These are phyloP conservation scores for Neurospora sp. DNA, from an alignment of 495 filamentous ascomycete genomes.

Conservation along the genomic window DNA sequence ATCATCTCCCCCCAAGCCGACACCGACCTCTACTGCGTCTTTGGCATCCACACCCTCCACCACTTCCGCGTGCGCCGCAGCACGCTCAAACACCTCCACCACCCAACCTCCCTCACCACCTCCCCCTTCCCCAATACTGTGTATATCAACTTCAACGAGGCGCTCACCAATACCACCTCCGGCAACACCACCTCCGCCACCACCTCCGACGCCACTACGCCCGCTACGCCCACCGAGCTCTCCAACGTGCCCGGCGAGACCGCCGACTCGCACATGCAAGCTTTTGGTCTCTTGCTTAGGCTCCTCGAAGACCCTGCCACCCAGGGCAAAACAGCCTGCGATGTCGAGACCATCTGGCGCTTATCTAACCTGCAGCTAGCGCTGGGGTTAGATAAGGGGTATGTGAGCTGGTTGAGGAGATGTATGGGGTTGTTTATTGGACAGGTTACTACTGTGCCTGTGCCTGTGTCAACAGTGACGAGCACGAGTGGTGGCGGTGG, in stretches of 20 bases:
- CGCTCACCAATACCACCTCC: not conserved
- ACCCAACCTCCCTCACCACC: not conserved
- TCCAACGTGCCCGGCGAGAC: not conserved
- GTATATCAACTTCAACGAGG: not conserved
- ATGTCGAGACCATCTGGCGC: conserved; percentile 3
- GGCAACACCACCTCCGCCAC: too few species aligned
- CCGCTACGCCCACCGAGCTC: not conserved
- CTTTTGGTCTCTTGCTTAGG: not conserved
- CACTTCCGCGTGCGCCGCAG: not conserved
- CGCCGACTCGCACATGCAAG: not conserved
- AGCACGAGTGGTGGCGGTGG: not conserved
- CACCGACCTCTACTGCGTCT: not conserved
- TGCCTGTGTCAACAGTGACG: not conserved
- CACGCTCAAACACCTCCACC: not conserved
- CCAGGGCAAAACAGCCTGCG: not conserved
- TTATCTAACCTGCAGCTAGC: not conserved
- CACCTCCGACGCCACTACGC: too few species aligned
- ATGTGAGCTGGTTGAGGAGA: not conserved
- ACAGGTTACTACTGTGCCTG: not conserved
- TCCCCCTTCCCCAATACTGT: not conserved
- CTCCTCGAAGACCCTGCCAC: not conserved
- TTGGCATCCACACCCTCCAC: not conserved
- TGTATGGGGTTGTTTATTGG: not conserved
- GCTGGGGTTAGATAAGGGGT: not conserved
- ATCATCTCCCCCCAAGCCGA: not conserved